A percentile compares a stretch with the other conserved stretches of the same genome.
Evolutionary conservation across 495 filamentous ascomycete species (phyloP).

Genomic region (Penicillium cosmopolitanum): DNA sequence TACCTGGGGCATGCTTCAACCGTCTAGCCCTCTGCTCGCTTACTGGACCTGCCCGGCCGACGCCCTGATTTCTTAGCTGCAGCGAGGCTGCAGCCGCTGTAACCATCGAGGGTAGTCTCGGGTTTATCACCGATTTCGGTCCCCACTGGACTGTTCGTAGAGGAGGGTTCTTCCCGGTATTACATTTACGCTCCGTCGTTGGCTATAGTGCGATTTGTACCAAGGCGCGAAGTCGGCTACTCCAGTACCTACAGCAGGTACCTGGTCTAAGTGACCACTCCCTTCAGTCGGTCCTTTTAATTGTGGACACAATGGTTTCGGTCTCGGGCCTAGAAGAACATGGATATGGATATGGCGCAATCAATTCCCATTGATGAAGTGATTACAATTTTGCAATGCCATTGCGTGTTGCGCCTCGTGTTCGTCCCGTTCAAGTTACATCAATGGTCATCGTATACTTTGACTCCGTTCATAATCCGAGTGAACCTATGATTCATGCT

Average conservation of each 20-base stretch:
- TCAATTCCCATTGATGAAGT: not conserved
- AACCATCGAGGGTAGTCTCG: conserved; percentile 26
- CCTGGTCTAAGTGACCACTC: not conserved
- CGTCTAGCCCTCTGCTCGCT: not conserved
- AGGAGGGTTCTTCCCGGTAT: not conserved
- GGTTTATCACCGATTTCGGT: conserved; percentile 29
- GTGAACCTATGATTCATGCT: conserved; percentile 1
- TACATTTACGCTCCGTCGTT: not conserved
- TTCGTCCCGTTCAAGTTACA: not conserved
- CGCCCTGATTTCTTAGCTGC: conserved; percentile 27
- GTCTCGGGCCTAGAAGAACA: no score
- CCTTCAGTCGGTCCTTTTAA: not conserved
- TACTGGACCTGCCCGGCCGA: not conserved
- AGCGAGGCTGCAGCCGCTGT: conserved; percentile 27
- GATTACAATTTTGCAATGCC: not conserved
- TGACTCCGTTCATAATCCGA: not conserved
- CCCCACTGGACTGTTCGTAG: conserved; percentile 16
- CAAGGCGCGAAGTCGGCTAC: not conserved
- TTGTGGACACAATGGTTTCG: not conserved
- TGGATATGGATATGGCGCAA: not conserved
- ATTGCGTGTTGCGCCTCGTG: not conserved
- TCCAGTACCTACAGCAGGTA: not conserved
- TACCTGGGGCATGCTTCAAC: conserved; percentile 1
- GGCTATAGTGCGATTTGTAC: not conserved
- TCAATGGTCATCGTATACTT: not conserved